Evolutionary conservation across 2,329 filamentous ascomycete species (phyloP).

Genomic region (Karstenula rhodostoma): DNA sequence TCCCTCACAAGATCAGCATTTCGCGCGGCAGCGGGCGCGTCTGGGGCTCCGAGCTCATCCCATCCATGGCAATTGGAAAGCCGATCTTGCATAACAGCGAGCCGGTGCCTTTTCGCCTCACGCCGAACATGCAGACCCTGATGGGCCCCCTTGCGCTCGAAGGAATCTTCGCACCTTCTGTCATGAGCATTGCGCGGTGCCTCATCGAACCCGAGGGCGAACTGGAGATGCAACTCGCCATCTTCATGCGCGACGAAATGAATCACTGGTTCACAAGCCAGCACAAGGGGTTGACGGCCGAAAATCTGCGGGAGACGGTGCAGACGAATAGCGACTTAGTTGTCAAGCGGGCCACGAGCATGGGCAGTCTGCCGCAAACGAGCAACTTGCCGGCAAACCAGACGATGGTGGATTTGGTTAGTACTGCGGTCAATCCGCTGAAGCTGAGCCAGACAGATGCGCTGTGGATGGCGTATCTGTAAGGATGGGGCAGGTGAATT

Average conservation of each 20-base stretch:
- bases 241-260: slow-evolving; percentile 98
- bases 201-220: slow-evolving; percentile 83
- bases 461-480: slow-evolving; percentile 97
- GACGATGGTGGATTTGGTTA: slow-evolving; percentile 93
- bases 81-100: slow-evolving; percentile 95
- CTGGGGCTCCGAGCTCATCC: slow-evolving; percentile 95
- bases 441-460: slow-evolving; percentile 89
- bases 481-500: background rate
- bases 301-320: slow-evolving; percentile 78
- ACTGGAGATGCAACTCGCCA: slow-evolving; percentile 90
- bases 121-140: slow-evolving; percentile 92
- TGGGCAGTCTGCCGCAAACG: slow-evolving; percentile 79
- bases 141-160: slow-evolving; percentile 97
- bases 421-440: slow-evolving; percentile 90
- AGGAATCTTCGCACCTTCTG: slow-evolving; percentile 90
- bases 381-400: slow-evolving; percentile 89
- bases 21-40: slow-evolving; percentile 87
- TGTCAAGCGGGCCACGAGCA: slow-evolving; percentile 85
- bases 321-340: slow-evolving; percentile 89
- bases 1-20: slow-evolving; percentile 95
- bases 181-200: slow-evolving; percentile 96
- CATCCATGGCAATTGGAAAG: slow-evolving; percentile 82
- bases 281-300: slow-evolving; percentile 71
- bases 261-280: slow-evolving; percentile 92
- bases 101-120: slow-evolving; percentile 95